phyloP scores from a whole-genome alignment of 192 early-diverging fungal species.

The Entomortierella chlamydospora region DNA sequence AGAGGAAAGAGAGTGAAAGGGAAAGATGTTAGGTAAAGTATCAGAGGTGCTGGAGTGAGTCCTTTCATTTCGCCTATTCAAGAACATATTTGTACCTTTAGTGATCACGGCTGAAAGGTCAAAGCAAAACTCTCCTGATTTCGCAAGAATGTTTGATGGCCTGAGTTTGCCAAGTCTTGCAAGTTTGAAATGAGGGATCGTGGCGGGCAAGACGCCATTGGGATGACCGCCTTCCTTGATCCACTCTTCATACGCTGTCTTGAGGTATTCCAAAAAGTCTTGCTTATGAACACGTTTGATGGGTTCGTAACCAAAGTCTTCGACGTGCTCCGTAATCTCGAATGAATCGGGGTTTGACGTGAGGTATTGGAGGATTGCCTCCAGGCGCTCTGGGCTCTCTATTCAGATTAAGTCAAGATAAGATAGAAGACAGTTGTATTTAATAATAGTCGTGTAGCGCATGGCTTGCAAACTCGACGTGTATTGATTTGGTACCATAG shows the following conservation, averaged over 20 bases:
- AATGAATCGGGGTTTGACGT: slow-evolving; percentile 18
- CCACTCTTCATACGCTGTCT: slow-evolving; percentile 70
- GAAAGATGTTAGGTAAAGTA: too few species aligned
- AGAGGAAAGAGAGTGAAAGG: too few species aligned
- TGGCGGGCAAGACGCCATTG: slow-evolving; percentile 66
- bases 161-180: slow-evolving; percentile 16
- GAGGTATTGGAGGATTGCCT: slow-evolving; percentile 31
- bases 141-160: slow-evolving; percentile 32
- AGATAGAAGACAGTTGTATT: too few species aligned
- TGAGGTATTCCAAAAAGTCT: slow-evolving; percentile 70
- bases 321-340: slow-evolving; percentile 35
- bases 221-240: slow-evolving; percentile 62
- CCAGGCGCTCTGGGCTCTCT: slow-evolving; percentile 49
- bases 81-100: too few species aligned
- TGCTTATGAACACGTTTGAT: slow-evolving; percentile 67
- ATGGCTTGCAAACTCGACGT: not conserved
- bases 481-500: slow-evolving; percentile 20
- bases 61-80: not conserved
- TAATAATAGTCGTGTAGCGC: too few species aligned
- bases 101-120: slow-evolving; percentile 66
- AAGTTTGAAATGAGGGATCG: slow-evolving; percentile 56
- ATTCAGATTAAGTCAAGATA: not conserved
- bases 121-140: slow-evolving; percentile 63
- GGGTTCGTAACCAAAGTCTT: slow-evolving; percentile 67
- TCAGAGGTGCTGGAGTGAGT: too few species aligned